Evolutionary conservation across 805 yeast species (phyloP), one percentile per base, ranked within the genome.

Genomic region (Teunomyces lycoperdinae): DNA sequence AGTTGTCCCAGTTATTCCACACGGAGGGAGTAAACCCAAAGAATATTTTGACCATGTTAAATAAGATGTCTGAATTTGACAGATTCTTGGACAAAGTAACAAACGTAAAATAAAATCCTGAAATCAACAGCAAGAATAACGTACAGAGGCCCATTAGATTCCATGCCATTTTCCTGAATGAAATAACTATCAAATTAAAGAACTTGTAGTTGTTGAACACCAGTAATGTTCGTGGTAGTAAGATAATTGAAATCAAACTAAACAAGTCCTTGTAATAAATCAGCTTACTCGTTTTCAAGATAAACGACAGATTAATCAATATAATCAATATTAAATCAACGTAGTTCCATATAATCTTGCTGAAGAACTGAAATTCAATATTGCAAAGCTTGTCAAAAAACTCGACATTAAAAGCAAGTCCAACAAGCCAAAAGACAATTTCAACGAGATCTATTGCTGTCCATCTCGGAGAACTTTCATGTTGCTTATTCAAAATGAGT

Each of bases 21-120:
- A 80, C 83, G 0, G 83, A 78, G 0, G 84, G 84, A 1, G 84
- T 80, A 57, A 76, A 80, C 0, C 84, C 84, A 57, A 79, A 79
- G 50, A 80, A 70, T 3, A 80, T 66, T 57, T 78, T 77, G 40
- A 79, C 59, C 68, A 79, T 68, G 49, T 76, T 80, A 55, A 73
- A 79, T 10, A 80, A 76, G 17, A 80, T 79, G 31, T 73, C 68
- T 33, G 64, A 59, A 14, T 76, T 63, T 44, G 72, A 64, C 32
- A 70, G 58, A 44, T 73, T 73, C 3, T 79, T 78, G 52, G 70
- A 71, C 35, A 78, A 65, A 41, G 77, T 69, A 7, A 80, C 72
- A 50, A 80, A 76, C 32, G 80, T 76, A 20, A 80, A 73, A 68
- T 79, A 80, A 54, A 80, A 80, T 2, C 84, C 84, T 39, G 75